Percentiles rank a stretch among this genome's conserved stretches.
Conservation (phyloP, 495 filamentous ascomycete genomes). For the Aspergillus affinis region DNA sequence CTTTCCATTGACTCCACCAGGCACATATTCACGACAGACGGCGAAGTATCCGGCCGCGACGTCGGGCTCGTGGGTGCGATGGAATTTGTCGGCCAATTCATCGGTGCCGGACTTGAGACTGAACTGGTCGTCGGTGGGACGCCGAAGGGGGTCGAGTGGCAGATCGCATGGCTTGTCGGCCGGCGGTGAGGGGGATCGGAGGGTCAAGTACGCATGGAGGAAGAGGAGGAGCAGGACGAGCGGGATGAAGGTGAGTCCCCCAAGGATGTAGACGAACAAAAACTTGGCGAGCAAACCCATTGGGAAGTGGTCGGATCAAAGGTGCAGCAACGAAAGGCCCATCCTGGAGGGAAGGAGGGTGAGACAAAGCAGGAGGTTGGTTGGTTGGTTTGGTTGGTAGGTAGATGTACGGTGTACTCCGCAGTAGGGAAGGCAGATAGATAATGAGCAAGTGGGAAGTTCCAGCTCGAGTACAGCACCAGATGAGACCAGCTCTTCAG, state of each 20-base stretch:
- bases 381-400: neutral
- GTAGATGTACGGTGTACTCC: neutral
- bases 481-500: conserved; percentile 2
- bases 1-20: conserved; percentile 84
- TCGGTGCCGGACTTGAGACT: conserved; percentile 50
- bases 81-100: conserved; percentile 54
- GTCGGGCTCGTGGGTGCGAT: conserved; percentile 67
- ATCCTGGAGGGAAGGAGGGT: conserved; percentile 23
- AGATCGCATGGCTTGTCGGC: conserved; percentile 43
- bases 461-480: neutral
- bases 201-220: conserved; percentile 66
- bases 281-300: conserved; percentile 72
- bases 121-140: conserved; percentile 46
- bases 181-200: conserved; percentile 46
- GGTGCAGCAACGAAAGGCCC: conserved; percentile 33
- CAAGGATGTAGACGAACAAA: conserved; percentile 76
- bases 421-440: too few species aligned
- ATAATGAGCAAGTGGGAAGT: neutral
- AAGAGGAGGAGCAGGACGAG: conserved; percentile 64
- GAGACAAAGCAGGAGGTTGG: conserved; percentile 13
- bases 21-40: conserved; percentile 88
- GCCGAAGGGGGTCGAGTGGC: conserved; percentile 28
- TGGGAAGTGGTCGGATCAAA: conserved; percentile 38
- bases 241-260: conserved; percentile 89
- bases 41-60: conserved; percentile 92